These are phyloP conservation scores for Pisolithus orientalis DNA, from an alignment of 768 basidiomycete genomes.

Conservation along the genomic window DNA sequence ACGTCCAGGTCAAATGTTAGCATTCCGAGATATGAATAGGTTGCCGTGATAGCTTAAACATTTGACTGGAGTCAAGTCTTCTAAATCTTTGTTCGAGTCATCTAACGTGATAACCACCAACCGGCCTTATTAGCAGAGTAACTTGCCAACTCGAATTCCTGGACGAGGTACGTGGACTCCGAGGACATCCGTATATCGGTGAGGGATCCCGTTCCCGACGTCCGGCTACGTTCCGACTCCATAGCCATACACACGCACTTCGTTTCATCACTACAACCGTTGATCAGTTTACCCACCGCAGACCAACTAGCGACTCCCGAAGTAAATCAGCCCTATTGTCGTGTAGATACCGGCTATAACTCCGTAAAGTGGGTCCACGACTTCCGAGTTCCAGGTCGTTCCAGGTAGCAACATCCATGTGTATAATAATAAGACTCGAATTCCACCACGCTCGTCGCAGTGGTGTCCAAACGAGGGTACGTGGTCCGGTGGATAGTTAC, in stretches of 20 bases:
- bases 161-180: neutral
- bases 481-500: too few relatives aligned
- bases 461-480: too few relatives aligned
- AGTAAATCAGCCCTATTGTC: neutral
- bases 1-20: too few relatives aligned
- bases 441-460: neutral
- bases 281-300: neutral
- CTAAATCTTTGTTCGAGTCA: too few relatives aligned
- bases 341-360: neutral
- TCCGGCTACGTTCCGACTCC: neutral
- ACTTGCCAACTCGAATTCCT: neutral
- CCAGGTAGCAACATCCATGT: neutral
- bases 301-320: neutral
- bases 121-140: too few relatives aligned
- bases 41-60: too few relatives aligned
- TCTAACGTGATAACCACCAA: too few relatives aligned
- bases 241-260: neutral
- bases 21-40: too few relatives aligned
- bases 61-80: too few relatives aligned
- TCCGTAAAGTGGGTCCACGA: neutral
- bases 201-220: neutral
- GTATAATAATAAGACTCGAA: neutral
- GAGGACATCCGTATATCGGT: neutral
- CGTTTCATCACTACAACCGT: too few relatives aligned
- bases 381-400: neutral